Conservation (phyloP, 2,329 filamentous ascomycete genomes). For the Thelonectria rubi region DNA sequence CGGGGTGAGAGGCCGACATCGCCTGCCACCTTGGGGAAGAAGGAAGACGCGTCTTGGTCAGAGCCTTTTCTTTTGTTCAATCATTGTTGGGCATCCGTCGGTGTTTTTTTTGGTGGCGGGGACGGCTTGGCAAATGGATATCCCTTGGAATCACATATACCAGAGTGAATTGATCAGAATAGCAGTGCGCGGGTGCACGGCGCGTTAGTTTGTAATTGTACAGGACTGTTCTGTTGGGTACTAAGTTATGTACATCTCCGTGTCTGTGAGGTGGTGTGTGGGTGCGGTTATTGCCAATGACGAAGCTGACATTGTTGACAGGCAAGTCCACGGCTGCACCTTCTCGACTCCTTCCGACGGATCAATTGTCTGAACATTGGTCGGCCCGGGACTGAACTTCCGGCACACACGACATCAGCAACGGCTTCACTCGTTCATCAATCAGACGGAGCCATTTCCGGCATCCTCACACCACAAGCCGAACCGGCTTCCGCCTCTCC, state of each 20-base stretch:
- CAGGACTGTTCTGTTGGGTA: too few species aligned
- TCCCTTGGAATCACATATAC: constrained; percentile 40
- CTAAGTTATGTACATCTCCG: too few species aligned
- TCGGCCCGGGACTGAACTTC: not conserved
- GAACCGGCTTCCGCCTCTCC: not conserved
- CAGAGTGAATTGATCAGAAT: constrained; percentile 32
- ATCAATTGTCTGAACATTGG: not conserved
- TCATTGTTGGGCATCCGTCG: constrained; percentile 32
- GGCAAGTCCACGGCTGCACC: too few species aligned
- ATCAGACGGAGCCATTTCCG: not conserved
- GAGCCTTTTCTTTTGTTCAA: constrained; percentile 22
- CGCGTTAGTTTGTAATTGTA: not conserved
- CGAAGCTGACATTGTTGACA: too few species aligned
- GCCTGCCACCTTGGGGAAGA: constrained; percentile 13
- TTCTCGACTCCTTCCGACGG: too few species aligned
- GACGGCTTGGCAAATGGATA: constrained; percentile 37
- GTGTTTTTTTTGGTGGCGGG: constrained; percentile 32
- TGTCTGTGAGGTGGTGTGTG: too few species aligned
- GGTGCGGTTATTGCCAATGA: too few species aligned
- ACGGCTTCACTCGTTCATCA: not conserved
- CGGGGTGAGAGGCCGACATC: constrained; percentile 13
- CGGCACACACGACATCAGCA: not conserved
- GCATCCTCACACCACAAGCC: not conserved
- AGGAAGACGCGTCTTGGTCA: constrained; percentile 18
- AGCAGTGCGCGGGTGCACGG: constrained; percentile 19